phyloP scores from a whole-genome alignment of 805 yeast species.

The Pichia sporocuriosa region DNA sequence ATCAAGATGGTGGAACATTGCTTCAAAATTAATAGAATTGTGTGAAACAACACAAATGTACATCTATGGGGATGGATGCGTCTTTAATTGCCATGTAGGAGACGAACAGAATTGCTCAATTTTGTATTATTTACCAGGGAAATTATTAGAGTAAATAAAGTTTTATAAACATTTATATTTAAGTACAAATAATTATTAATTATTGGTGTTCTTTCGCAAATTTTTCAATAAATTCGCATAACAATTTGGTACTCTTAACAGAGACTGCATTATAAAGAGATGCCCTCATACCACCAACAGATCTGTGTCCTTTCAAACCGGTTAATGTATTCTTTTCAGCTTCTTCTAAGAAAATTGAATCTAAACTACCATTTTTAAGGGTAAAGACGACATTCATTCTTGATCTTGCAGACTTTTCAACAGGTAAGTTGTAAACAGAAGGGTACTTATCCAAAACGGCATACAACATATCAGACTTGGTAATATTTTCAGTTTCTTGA shows the following conservation, averaged over 20 bases:
- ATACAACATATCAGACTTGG: conserved; percentile 63
- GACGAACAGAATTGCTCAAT: conserved; percentile 60
- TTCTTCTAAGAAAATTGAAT: conserved; percentile 59
- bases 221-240: conserved; percentile 50
- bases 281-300: conserved; percentile 95
- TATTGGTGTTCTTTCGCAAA: conserved; percentile 43
- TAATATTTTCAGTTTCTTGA: conserved; percentile 50
- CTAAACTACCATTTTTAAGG: conserved; percentile 49
- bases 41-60: conserved; percentile 57
- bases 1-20: conserved; percentile 62
- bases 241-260: conserved; percentile 47
- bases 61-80: conserved; percentile 44
- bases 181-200: not conserved
- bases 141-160: conserved; percentile 2
- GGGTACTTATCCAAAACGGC: conserved; percentile 58
- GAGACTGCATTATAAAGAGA: conserved; percentile 86
- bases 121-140: conserved; percentile 44
- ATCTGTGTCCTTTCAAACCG: conserved; percentile 92
- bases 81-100: conserved; percentile 61
- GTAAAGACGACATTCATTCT: conserved; percentile 93
- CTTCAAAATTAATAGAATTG: conserved; percentile 51
- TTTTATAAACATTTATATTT: not conserved
- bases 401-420: conserved; percentile 59
- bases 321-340: conserved; percentile 55
- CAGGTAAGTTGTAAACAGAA: conserved; percentile 60